Evolutionary conservation across 768 basidiomycete genomes (phyloP).

Genomic region (Coprinellus micaceus): DNA sequence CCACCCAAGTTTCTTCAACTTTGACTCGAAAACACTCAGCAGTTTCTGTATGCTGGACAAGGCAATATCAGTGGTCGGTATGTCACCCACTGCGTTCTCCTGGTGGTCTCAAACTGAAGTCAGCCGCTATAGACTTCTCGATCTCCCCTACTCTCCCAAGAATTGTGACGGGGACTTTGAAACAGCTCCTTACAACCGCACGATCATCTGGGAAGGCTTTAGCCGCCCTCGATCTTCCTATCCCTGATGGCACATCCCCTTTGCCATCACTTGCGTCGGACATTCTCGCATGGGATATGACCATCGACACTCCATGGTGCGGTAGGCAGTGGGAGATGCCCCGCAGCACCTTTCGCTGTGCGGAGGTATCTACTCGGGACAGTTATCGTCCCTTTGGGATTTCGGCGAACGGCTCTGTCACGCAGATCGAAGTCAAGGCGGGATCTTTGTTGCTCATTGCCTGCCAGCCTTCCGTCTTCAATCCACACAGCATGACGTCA

Average conservation of each 20-base stretch:
- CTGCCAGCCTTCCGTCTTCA: not conserved
- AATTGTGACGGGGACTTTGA: not conserved
- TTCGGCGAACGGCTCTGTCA: not conserved
- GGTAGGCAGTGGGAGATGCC: slow-evolving; percentile 1
- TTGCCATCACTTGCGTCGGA: not conserved
- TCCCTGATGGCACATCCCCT: not conserved
- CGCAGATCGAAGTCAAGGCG: not conserved
- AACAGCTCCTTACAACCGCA: not conserved
- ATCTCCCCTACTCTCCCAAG: not conserved
- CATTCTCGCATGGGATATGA: not conserved
- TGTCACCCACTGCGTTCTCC: not conserved
- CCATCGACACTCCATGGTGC: not conserved
- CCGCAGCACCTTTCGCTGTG: not conserved
- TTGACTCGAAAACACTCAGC: not conserved
- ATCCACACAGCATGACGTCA: not conserved
- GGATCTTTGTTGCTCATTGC: not conserved
- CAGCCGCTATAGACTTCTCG: slow-evolving; percentile 2
- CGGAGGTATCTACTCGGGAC: not conserved
- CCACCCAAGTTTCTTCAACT: too few species aligned
- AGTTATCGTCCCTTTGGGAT: not conserved
- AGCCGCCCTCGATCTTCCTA: not conserved
- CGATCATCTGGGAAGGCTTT: not conserved
- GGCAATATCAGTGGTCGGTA: not conserved
- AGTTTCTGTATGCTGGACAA: not conserved
- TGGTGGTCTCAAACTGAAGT: not conserved